Conservation (phyloP, 768 basidiomycete species). For the Tricholoma terreum region DNA sequence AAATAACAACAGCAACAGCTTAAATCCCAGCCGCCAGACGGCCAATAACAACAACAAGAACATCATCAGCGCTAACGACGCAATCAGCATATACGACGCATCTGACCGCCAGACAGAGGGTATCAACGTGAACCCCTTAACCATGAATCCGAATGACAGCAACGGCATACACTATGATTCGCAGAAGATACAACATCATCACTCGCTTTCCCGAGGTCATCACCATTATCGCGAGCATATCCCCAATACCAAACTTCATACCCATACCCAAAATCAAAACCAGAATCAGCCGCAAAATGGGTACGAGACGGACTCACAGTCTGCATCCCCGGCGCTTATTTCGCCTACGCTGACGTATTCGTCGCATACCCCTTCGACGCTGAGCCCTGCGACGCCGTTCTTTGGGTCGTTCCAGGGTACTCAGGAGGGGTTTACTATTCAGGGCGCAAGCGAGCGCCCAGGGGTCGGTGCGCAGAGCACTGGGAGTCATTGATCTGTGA, state of each 20-base stretch:
- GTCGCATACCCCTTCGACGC: conserved; percentile 59
- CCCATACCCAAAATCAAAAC: conserved; percentile 5
- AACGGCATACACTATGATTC: conserved; percentile 8
- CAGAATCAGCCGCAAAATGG: conserved; percentile 4
- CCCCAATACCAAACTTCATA: conserved; percentile 12
- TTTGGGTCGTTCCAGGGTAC: conserved; percentile 52
- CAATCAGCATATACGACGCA: conserved; percentile 8
- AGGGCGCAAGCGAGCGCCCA: not conserved
- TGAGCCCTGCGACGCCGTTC: conserved; percentile 72
- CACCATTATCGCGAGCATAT: conserved; percentile 12
- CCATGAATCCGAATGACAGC: not conserved
- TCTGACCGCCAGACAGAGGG: not conserved
- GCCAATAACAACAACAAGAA: conserved; percentile 16
- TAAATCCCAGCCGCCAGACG: not conserved
- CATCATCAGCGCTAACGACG: conserved; percentile 23
- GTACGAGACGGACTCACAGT: not conserved
- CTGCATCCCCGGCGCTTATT: conserved; percentile 50
- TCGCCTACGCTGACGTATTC: conserved; percentile 71
- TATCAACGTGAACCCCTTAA: not conserved
- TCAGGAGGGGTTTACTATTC: not conserved
- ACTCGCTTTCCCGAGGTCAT: not conserved
- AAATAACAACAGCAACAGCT: conserved; percentile 18
- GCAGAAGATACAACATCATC: not conserved
- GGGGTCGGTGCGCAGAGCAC: not conserved
- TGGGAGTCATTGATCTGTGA: conserved; percentile 6